Conservation (phyloP, 768 basidiomycete genomes). For the Termitomyces sp. region DNA sequence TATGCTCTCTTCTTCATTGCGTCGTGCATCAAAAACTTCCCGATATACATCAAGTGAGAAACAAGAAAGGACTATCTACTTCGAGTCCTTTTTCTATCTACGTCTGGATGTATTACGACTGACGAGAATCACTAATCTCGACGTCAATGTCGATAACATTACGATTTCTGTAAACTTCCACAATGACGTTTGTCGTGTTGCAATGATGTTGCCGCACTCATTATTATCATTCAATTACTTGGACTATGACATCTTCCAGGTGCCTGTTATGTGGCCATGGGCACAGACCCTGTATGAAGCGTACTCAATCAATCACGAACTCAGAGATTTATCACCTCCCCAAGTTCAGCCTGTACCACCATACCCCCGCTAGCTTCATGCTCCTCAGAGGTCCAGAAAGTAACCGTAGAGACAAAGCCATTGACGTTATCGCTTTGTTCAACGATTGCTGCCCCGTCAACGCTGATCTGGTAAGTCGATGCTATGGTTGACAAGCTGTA, state of each 20-base stretch:
- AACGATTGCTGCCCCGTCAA: constrained; percentile 39
- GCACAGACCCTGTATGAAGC: too few relatives aligned
- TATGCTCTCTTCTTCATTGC: too few relatives aligned
- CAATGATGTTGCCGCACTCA: too few relatives aligned
- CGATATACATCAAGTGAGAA: background rate
- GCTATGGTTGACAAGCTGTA: constrained; percentile 59
- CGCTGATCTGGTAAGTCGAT: constrained; percentile 41
- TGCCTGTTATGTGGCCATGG: too few relatives aligned
- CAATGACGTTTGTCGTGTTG: background rate
- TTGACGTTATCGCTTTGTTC: constrained; percentile 43
- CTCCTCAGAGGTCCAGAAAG: constrained; percentile 35
- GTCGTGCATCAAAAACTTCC: too few relatives aligned
- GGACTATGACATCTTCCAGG: too few relatives aligned
- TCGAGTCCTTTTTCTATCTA: background rate
- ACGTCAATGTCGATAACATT: too few relatives aligned
- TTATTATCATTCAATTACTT: too few relatives aligned
- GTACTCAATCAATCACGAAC: background rate
- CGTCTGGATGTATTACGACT: background rate
- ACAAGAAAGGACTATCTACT: background rate
- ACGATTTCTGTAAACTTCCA: background rate
- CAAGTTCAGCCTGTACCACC: constrained; percentile 18
- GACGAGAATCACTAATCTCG: background rate
- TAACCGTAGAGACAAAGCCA: constrained; percentile 51
- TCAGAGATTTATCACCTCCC: background rate
- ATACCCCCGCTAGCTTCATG: constrained; percentile 28